Base-by-base conservation (phyloP, 108 stramenopile genomes). In the Nitzschia inconspicua region DNA sequence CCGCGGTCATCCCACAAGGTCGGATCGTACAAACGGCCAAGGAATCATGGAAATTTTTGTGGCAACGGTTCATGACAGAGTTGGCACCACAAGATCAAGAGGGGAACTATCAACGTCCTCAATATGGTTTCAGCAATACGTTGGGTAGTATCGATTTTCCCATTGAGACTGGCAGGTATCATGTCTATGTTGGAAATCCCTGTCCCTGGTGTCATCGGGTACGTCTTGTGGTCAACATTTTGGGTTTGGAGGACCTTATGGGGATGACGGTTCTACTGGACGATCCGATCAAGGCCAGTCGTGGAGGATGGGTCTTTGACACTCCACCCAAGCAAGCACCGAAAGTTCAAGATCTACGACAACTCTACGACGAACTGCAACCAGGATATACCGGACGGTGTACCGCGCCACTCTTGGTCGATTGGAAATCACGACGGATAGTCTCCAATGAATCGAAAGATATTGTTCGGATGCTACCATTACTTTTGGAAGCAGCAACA, bases 161-260 rank as follows among this genome's bases (percentile, higher is more conserved):
- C 1, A 74, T 61, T 32, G 93, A 88, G 48, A 36, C 51, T 16
- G 78, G 75, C 2, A 65, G 84, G 25, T 97, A 97, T 79, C 91
- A 93, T 66, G 40, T 97, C 13, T 95, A 96, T 47, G 66, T 96
- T 26, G 95, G 93, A 6, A 92, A 95, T 71, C 89, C 93, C 7
- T 96, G 97, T 73, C 95, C 97, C 59, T 65, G 89, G 89, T 94
- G 84, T 57, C 63, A 94, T 82, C 66, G 91, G 36, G 65, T 77
- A 4, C 65, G 41, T 32, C 74, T 82, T 49, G 75, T 76, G 19
- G 67, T 81, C 34, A 76, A 70, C 28, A 54, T 82, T 13, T 65
- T 78, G 48, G 75, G 53, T 27, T 53, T 88, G 14, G 32, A 68
- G 7, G 47, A 75, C 25, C 55, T 76, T 19, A 56, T 87, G 29